A percentile compares a stretch with the other conserved stretches of the same genome.
Evolutionary conservation across 352 stramenopile species (phyloP).

Genomic region (Globisporangium radiosum): DNA sequence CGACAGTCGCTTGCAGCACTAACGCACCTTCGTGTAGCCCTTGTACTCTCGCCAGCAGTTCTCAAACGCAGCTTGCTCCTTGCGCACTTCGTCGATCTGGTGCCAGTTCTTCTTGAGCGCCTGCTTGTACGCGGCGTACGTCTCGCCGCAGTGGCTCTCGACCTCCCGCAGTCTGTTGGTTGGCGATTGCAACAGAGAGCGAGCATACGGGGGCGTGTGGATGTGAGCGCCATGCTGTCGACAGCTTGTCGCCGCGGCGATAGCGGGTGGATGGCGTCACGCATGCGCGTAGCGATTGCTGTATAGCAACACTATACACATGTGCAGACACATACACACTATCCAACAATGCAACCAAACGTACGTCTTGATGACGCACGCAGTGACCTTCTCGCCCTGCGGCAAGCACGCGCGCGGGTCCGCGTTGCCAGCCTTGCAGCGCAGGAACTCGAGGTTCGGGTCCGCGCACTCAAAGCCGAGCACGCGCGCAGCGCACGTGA

Average conservation of each 20-base stretch:
- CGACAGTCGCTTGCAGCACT: too few species aligned
- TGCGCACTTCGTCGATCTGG: slow-evolving; percentile 77
- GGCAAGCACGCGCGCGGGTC: slow-evolving; percentile 76
- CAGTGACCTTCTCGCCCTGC: slow-evolving; percentile 85
- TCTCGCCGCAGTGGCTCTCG: slow-evolving; percentile 80
- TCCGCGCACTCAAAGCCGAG: slow-evolving; percentile 80
- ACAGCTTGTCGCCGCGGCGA: too few species aligned
- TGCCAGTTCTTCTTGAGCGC: slow-evolving; percentile 88
- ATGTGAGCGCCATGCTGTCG: neutral
- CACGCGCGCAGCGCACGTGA: slow-evolving; percentile 78
- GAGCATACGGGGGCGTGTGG: too few species aligned
- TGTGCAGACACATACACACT: neutral
- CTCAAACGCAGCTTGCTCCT: slow-evolving; percentile 82
- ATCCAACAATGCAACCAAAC: slow-evolving; percentile 10
- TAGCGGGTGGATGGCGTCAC: too few species aligned
- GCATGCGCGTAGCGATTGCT: neutral
- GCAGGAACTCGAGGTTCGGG: slow-evolving; percentile 78
- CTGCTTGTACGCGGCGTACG: slow-evolving; percentile 83
- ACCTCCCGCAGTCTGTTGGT: slow-evolving; percentile 57
- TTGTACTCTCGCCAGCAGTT: slow-evolving; percentile 83
- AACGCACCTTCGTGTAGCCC: slow-evolving; percentile 25
- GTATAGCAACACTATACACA: neutral
- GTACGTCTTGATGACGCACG: slow-evolving; percentile 81
- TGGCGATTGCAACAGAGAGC: neutral
- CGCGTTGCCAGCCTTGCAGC: slow-evolving; percentile 81